Conservation (phyloP, 2,329 filamentous ascomycete species). For the Botrytis elliptica region DNA sequence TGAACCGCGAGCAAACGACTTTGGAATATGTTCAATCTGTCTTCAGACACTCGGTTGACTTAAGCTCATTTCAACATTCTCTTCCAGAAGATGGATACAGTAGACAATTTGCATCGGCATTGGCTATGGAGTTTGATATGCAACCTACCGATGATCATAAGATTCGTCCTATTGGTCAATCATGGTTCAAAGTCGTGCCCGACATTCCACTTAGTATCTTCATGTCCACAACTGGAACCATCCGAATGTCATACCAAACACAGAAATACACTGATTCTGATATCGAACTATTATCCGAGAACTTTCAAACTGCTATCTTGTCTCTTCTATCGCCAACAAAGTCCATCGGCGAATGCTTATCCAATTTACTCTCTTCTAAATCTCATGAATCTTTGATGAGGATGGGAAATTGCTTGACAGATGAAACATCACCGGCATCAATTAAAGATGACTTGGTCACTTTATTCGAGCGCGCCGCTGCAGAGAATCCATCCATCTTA, state of each 20-base stretch:
- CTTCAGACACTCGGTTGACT: constrained; percentile 15
- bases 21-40: constrained; percentile 19
- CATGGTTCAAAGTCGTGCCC: constrained; percentile 5
- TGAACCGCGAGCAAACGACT: neutral
- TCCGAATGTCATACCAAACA: constrained; percentile 16
- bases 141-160: neutral
- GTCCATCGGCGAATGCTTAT: neutral
- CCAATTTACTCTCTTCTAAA: neutral
- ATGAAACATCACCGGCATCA: neutral
- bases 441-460: constrained; percentile 21
- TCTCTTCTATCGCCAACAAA: neutral
- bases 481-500: neutral
- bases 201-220: constrained; percentile 18
- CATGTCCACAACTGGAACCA: constrained; percentile 11
- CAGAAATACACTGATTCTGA: neutral
- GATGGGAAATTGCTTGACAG: constrained; percentile 18
- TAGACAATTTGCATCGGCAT: constrained; percentile 14
- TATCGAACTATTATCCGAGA: neutral
- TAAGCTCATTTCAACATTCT: constrained; percentile 18
- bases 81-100: constrained; percentile 21
- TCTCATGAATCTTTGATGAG: neutral
- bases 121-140: constrained; percentile 15
- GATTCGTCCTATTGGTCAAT: constrained; percentile 3
- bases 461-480: constrained; percentile 9
- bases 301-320: neutral